Evolutionary conservation across 1,139 yeast genomes (phyloP), one percentile per base, ranked within the genome.

Genomic region (Pichia sp.): DNA sequence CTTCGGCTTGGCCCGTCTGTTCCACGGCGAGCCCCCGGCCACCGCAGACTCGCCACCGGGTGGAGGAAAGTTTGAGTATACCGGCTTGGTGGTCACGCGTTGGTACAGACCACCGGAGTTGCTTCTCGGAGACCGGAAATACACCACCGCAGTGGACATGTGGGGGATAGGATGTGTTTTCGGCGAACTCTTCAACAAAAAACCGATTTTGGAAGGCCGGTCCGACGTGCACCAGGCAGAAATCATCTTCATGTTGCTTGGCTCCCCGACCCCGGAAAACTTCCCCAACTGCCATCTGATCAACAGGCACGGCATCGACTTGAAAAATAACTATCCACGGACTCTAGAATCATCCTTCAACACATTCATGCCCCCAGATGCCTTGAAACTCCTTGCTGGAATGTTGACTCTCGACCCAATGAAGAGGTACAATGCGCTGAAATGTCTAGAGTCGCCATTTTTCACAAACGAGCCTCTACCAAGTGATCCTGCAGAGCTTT

Each of bases 141-240:
- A 93, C 67, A 90, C 98, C 2, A 88, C 97, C 0, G 95, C 98
- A 0, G 92, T 93, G 19, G 97, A 93, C 71, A 78, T 93, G 71
- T 93, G 99, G 99, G 98, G 98, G 0, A 81, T 89, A 11, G 99
- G 99, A 1, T 95, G 99, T 72, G 95, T 95, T 0, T 85, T 95
- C 70, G 99, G 90, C 0, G 99, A 95, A 69, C 76, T 92, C 65
- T 93, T 88, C 71, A 82, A 82, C 44, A 80, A 82, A 56, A 81
- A 79, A 60, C 99, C 99, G 0, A 88, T 95, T 19, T 72, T 95
- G 51, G 90, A 83, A 50, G 99, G 99, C 0, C 77, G 80, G 54
- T 80, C 93, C 0, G 99, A 95, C 68, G 71, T 87, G n/a, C 96
- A 93, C 66, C 99, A 95, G 72, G 90, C 95, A 0, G 86, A 85